Percentiles rank a stretch among this genome's conserved stretches.
phyloP scores from a whole-genome alignment of 306 rosid species.

The Vachellia collinsii region DNA sequence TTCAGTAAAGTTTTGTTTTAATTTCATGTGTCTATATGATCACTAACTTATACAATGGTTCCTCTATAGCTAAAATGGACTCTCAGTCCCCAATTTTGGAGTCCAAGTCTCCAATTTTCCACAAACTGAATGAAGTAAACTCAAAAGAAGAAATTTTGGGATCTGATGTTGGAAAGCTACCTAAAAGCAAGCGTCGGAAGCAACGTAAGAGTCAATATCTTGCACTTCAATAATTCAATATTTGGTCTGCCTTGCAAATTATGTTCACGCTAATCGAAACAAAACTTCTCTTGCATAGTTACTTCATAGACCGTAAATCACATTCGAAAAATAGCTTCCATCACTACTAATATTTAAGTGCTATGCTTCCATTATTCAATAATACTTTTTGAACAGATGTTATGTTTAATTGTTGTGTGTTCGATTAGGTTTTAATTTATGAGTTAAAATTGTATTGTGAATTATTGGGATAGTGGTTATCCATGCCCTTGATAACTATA shows the following conservation, averaged over 20 bases:
- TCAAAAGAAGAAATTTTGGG: slow-evolving; percentile 32
- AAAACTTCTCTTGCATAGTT: no score
- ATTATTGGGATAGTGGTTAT: background rate
- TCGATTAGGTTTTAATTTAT: background rate
- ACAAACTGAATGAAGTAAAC: slow-evolving; percentile 28
- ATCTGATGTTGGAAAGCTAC: slow-evolving; percentile 39
- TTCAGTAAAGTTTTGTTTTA: background rate
- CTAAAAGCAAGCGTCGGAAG: slow-evolving; percentile 64
- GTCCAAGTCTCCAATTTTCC: slow-evolving; percentile 38
- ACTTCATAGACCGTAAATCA: no score
- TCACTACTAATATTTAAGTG: background rate
- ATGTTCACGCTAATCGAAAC: no score
- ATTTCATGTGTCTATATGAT: background rate
- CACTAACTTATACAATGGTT: background rate
- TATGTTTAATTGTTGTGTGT: background rate
- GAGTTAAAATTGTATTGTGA: background rate
- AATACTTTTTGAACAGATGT: background rate
- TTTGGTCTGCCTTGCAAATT: background rate
- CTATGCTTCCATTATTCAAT: background rate
- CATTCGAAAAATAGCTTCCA: no score
- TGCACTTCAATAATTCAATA: slow-evolving; percentile 19
- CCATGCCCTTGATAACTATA: no score
- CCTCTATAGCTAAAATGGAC: slow-evolving; percentile 57
- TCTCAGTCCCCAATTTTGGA: slow-evolving; percentile 44
- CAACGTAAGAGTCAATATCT: slow-evolving; percentile 56